A percentile compares a stretch with the other conserved stretches of the same genome.
phyloP scores from a whole-genome alignment of 768 basidiomycete species.

The Clitopilus passeckerianus region DNA sequence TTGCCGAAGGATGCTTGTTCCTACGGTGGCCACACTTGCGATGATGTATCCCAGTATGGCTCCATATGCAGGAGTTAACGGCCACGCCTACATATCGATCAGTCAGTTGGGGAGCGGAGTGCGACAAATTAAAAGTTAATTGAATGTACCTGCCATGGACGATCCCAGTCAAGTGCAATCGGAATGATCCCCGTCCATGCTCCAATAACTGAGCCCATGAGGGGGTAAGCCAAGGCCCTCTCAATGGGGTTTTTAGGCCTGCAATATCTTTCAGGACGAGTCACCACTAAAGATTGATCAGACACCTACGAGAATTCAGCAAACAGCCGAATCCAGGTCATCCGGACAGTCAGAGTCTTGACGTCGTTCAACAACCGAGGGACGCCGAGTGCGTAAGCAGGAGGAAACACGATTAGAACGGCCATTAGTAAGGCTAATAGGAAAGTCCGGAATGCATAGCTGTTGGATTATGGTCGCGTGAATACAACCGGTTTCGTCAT shows the following conservation, averaged over 20 bases:
- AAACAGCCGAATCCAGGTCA: conserved; percentile 77
- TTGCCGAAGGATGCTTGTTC: conserved; percentile 30
- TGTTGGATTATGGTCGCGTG: conserved; percentile 18
- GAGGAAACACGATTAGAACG: conserved; percentile 58
- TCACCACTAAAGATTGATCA: neutral
- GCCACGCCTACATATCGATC: conserved; percentile 62
- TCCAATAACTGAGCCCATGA: conserved; percentile 66
- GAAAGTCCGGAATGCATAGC: conserved; percentile 55
- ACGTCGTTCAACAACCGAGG: conserved; percentile 43
- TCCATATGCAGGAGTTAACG: conserved; percentile 72
- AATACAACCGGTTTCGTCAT: conserved; percentile 11
- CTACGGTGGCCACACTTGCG: conserved; percentile 53
- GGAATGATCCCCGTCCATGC: conserved; percentile 81
- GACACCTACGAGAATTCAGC: conserved; percentile 72
- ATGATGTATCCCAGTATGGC: conserved; percentile 64
- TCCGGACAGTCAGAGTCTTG: conserved; percentile 45
- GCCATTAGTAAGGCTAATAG: conserved; percentile 67
- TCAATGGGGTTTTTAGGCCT: conserved; percentile 67
- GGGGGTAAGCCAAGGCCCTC: conserved; percentile 74
- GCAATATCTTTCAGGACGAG: neutral
- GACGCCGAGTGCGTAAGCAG: conserved; percentile 64
- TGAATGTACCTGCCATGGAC: conserved; percentile 87
- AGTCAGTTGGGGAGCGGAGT: neutral
- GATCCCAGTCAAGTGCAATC: conserved; percentile 93
- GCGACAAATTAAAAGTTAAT: neutral